Base-by-base conservation (phyloP, 768 basidiomycete species). In the Dioszegia hungarica region DNA sequence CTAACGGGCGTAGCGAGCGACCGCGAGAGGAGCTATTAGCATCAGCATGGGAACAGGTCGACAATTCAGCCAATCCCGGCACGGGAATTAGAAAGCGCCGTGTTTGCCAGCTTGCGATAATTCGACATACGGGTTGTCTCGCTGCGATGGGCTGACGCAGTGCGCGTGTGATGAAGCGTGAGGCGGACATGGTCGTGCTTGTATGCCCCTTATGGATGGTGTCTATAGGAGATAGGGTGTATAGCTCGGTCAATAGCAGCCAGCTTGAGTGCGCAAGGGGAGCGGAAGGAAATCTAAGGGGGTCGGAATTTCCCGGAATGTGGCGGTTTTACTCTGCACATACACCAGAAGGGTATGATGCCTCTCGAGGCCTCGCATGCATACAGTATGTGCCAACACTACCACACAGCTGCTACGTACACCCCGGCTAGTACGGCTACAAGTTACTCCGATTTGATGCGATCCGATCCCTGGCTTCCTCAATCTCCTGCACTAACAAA, bases 1-100 rank as follows among this genome's bases (percentile, higher is more conserved):
- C 60, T 57, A 51, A 72, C 74, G 43, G 72, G 67, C 25, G 79
- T 78, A 28, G 79, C 79, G 44, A 79, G 71, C 27, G 71, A 63
- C 54, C 78, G 76, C 53, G 72, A 54, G 37, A 72, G 57, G 24
- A 61, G 14, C 66, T 17, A 38, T 51, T 38, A 51, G 49, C 25
- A 22, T 17, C 14, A 22, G 17, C 8, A 5, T 5, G 22, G 20
- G 10, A 10, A 19, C 8, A 8, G 19, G 20, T 24, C 22, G 11
- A 15, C 6, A 49, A 5, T 49, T 36, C 47, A 49, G 31, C 47
- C 47, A 49, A 49, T 49, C 47, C 47, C 31, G 20, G 34, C 3
- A 49, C 34, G 37, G 47, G 34, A 5, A 37, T 15, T 34, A 25
- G 47, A 37, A 10, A 11, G n/a, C n/a, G n/a, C n/a, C n/a, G n/a